Percentiles rank a stretch among this genome's conserved stretches.
Evolutionary conservation across 805 yeast species (phyloP).

Genomic region (Limtongozyma cylindracea): DNA sequence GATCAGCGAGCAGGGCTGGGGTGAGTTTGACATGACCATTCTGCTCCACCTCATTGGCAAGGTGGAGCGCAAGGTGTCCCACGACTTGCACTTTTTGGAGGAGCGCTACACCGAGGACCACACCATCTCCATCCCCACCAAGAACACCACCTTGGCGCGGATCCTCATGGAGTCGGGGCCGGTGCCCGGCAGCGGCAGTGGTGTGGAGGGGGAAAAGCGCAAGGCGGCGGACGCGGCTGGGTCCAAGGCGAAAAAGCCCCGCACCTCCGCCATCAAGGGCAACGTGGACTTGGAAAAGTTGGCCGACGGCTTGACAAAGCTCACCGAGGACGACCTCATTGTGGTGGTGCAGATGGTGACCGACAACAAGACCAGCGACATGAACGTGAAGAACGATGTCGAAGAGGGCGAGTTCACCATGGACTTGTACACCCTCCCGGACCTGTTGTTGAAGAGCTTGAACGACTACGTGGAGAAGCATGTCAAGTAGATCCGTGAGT

Average conservation of each 20-base stretch:
- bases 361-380: conserved; percentile 82
- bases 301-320: conserved; percentile 72
- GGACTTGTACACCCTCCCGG: conserved; percentile 88
- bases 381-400: conserved; percentile 86
- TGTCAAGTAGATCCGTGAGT: too few species aligned
- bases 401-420: conserved; percentile 95
- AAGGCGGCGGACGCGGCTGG: conserved; percentile 6
- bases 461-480: conserved; percentile 86
- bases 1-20: conserved; percentile 94
- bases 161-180: conserved; percentile 65
- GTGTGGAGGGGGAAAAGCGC: conserved; percentile 13
- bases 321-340: conserved; percentile 77
- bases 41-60: conserved; percentile 36
- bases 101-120: conserved; percentile 64
- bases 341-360: conserved; percentile 96
- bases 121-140: conserved; percentile 49
- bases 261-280: conserved; percentile 36
- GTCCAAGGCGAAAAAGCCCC: conserved; percentile 22
- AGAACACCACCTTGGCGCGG: conserved; percentile 39
- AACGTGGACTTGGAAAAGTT: conserved; percentile 70
- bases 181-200: conserved; percentile 42
- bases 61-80: conserved; percentile 52
- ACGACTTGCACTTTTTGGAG: conserved; percentile 69
- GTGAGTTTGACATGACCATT: conserved; percentile 81
- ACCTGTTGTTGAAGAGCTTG: conserved; percentile 66